A percentile compares a stretch with the other conserved stretches of the same genome.
phyloP scores from a whole-genome alignment of 2,329 filamentous ascomycete species.

The Chrysosphaeria jannelii region DNA sequence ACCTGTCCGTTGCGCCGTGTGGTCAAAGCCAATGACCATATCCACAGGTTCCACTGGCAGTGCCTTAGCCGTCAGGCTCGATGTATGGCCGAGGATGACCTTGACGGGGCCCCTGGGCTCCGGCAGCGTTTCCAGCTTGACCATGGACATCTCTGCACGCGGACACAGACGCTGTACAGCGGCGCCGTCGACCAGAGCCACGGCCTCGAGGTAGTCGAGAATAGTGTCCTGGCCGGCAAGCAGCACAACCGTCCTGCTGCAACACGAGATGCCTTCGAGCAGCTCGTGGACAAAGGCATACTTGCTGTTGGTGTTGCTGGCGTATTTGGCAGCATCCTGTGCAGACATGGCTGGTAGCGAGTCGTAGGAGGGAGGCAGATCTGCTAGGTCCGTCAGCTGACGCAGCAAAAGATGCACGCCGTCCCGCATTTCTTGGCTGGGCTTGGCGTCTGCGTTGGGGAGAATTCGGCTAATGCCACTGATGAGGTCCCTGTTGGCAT shows the following conservation, averaged over 20 bases:
- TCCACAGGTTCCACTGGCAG: slow-evolving; percentile 11
- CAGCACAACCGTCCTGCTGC: slow-evolving; percentile 19
- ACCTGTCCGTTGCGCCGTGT: slow-evolving; percentile 14
- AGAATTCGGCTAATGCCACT: slow-evolving; percentile 15
- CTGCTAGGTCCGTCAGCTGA: slow-evolving; percentile 21
- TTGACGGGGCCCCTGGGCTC: too few species aligned
- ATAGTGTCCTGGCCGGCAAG: slow-evolving; percentile 19
- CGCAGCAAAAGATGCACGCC: slow-evolving; percentile 21
- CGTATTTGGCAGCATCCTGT: slow-evolving; percentile 18
- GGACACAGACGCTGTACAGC: slow-evolving; percentile 7
- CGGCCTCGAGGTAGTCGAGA: slow-evolving; percentile 18
- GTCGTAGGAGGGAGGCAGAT: slow-evolving; percentile 21
- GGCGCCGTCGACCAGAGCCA: slow-evolving; percentile 14
- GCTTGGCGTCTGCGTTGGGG: slow-evolving; percentile 10
- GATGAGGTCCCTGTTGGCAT: slow-evolving; percentile 14
- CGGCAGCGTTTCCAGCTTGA: slow-evolving; percentile 5
- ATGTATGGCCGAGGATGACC: slow-evolving; percentile 15
- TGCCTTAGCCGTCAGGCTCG: slow-evolving; percentile 8
- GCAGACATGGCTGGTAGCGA: slow-evolving; percentile 14
- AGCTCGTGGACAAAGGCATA: slow-evolving; percentile 27
- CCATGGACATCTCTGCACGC: background rate
- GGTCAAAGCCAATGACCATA: slow-evolving; percentile 22
- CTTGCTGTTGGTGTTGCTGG: slow-evolving; percentile 25
- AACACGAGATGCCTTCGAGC: slow-evolving; percentile 13
- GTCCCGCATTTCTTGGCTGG: slow-evolving; percentile 11